Base-by-base conservation (phyloP, 2,329 filamentous ascomycete genomes). In the Stagonosporopsis chrysanthemi region DNA sequence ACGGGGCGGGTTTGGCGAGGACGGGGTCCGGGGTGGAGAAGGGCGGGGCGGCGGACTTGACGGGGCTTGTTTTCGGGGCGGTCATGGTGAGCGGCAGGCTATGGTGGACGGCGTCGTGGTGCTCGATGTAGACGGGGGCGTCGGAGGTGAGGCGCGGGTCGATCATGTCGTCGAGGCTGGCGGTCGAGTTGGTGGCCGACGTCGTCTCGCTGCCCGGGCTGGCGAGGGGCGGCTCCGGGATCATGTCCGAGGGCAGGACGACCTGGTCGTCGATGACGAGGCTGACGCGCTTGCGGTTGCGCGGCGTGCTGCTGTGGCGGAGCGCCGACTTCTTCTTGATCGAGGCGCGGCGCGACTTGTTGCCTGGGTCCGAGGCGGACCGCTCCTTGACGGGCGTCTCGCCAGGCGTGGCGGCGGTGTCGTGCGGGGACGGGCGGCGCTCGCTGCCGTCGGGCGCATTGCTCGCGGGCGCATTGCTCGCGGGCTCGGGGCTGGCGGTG, bases 241-340 rank as follows among this genome's bases (percentile, higher is more conserved):
- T 63, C n/a, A 62, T 66, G 43, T 76, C 74, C n/a, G 73, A 69
- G 4, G 74, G 74, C 24, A 70, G 70, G 15, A 76, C 73, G 19
- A 75, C 75, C 51, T 75, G 73, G 61, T 75, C 73, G 56, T 76
- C 72, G 35, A 76, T 75, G 51, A 74, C 69, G 39, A 76, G 61
- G 58, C 69, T 73, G 54, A 76, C 74, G 40, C 74, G 62, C 59
- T 76, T 76, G 48, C 74, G 63, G 31, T 64, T 54, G 22, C 52
- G 47, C 24, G 63, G 55, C 26, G 64, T 63, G 58, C 67, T 69
- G 52, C 58, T 65, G 24, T 63, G 60, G 49, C 71, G 66, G 28
- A 76, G 65, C 15, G 73, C 66, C 5, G 74, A 76, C 48, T 75
- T 75, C 64, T 71, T 74, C 65, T 71, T 73, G 48, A 64, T 63